Evolutionary conservation across 768 basidiomycete genomes (phyloP).

Genomic region (Gloeostereum incarnatum): DNA sequence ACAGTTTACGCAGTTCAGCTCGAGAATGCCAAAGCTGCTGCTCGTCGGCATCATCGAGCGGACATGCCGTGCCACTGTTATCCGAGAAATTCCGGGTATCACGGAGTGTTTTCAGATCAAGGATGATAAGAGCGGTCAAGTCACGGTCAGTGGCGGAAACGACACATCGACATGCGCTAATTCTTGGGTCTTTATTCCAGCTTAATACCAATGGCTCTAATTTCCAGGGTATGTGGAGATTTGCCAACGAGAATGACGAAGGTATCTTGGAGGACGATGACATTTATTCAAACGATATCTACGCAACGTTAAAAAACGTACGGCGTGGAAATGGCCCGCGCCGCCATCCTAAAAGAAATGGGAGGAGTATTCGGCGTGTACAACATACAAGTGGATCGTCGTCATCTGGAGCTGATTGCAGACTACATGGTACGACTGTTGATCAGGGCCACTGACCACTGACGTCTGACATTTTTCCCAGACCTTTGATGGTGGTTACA

Average conservation of each 20-base stretch:
- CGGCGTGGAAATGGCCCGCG: slow-evolving; percentile 94
- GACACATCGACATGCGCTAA: slow-evolving; percentile 3
- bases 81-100: slow-evolving; percentile 88
- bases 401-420: slow-evolving; percentile 94
- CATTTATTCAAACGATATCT: slow-evolving; percentile 93
- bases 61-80: slow-evolving; percentile 72
- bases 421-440: slow-evolving; percentile 86
- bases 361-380: slow-evolving; percentile 89
- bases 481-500: slow-evolving; percentile 98
- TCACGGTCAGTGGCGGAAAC: slow-evolving; percentile 30
- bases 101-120: slow-evolving; percentile 76
- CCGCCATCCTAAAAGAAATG: slow-evolving; percentile 86
- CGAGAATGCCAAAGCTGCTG: slow-evolving; percentile 86
- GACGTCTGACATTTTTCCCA: slow-evolving; percentile 17
- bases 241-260: slow-evolving; percentile 40
- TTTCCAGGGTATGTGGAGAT: slow-evolving; percentile 82
- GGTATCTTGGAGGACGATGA: slow-evolving; percentile 66
- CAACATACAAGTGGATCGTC: slow-evolving; percentile 88
- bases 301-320: slow-evolving; percentile 85
- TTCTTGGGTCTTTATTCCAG: slow-evolving; percentile 22
- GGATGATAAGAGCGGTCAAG: slow-evolving; percentile 44
- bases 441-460: slow-evolving; percentile 1
- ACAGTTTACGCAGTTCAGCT: slow-evolving; percentile 54
- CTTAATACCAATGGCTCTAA: slow-evolving; percentile 92
- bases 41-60: slow-evolving; percentile 91